phyloP scores from a whole-genome alignment of 1,284 basidiomycete genomes.

The Moniliella sp. region DNA sequence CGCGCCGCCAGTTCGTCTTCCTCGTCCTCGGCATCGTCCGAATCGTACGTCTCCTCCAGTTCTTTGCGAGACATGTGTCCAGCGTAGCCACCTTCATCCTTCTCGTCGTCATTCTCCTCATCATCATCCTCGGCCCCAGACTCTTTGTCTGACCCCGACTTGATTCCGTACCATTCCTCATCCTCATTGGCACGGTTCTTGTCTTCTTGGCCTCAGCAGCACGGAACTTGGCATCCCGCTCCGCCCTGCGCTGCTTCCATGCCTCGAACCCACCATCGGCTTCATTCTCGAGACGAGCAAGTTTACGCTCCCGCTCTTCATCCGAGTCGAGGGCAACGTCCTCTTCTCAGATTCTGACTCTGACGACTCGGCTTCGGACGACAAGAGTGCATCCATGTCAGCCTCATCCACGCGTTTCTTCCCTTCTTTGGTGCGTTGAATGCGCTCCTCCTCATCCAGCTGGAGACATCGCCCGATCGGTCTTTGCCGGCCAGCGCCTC shows the following conservation, averaged over 20 bases:
- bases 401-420: slow-evolving; percentile 4
- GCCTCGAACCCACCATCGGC: slow-evolving; percentile 71
- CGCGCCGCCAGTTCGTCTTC: slow-evolving; percentile 28
- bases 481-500: slow-evolving; percentile 16
- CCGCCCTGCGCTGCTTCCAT: slow-evolving; percentile 59
- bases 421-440: slow-evolving; percentile 1
- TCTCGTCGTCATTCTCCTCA: slow-evolving; percentile 30
- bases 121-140: slow-evolving; percentile 7
- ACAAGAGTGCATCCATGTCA: slow-evolving; percentile 1
- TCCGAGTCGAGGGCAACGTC: slow-evolving; percentile 36
- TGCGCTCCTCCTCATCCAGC: slow-evolving; percentile 10
- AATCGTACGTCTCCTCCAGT: slow-evolving; percentile 40
- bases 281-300: slow-evolving; percentile 49
- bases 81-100: slow-evolving; percentile 49
- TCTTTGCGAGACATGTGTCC: slow-evolving; percentile 47
- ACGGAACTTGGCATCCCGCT: slow-evolving; percentile 71
- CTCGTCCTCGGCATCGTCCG: slow-evolving; percentile 36
- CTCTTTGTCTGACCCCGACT: slow-evolving; percentile 2
- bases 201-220: slow-evolving; percentile 60
- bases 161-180: slow-evolving; percentile 29
- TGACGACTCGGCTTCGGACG: slow-evolving; percentile 33
- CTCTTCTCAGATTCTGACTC: slow-evolving; percentile 37
- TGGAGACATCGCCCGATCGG: slow-evolving; percentile 26
- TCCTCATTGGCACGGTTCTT: slow-evolving; percentile 31
- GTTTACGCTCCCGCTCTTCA: slow-evolving; percentile 40